Evolutionary conservation across 2,329 filamentous ascomycete species (phyloP).

Genomic region (Paecilomyces sp.): DNA sequence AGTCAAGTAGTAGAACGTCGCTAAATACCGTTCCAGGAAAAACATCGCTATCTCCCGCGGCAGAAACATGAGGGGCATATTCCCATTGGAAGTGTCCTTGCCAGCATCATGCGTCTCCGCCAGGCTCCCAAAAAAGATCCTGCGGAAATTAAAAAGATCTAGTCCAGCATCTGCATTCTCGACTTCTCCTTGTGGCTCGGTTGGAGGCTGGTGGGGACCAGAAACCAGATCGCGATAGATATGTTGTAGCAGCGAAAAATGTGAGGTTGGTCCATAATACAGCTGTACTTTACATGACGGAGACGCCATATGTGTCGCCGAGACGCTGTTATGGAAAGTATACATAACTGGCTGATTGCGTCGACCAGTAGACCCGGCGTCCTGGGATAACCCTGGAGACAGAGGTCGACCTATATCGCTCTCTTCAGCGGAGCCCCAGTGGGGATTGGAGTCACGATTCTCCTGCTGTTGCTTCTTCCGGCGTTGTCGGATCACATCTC

Average conservation of each 20-base stretch:
- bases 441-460: background rate
- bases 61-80: conserved; percentile 28
- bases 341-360: conserved; percentile 10
- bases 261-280: conserved; percentile 42
- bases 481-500: conserved; percentile 30
- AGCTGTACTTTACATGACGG: conserved; percentile 39
- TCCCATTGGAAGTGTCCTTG: conserved; percentile 6
- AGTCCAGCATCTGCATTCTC: conserved; percentile 31
- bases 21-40: conserved; percentile 36
- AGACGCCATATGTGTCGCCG: conserved; percentile 40
- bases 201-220: conserved; percentile 3
- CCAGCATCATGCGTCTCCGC: conserved; percentile 25
- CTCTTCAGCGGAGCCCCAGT: conserved; percentile 8
- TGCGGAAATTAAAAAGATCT: conserved; percentile 31
- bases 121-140: conserved; percentile 35
- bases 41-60: conserved; percentile 30
- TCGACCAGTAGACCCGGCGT: conserved; percentile 1
- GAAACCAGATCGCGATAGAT: conserved; percentile 27
- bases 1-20: conserved; percentile 32
- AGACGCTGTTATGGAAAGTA: conserved; percentile 37
- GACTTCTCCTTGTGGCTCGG: conserved; percentile 21
- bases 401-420: conserved; percentile 4
- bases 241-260: conserved; percentile 38
- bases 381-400: conserved; percentile 11
- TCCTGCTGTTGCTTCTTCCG: conserved; percentile 20